phyloP scores from a whole-genome alignment of 495 filamentous ascomycete genomes.

The Platismatia glauca region DNA sequence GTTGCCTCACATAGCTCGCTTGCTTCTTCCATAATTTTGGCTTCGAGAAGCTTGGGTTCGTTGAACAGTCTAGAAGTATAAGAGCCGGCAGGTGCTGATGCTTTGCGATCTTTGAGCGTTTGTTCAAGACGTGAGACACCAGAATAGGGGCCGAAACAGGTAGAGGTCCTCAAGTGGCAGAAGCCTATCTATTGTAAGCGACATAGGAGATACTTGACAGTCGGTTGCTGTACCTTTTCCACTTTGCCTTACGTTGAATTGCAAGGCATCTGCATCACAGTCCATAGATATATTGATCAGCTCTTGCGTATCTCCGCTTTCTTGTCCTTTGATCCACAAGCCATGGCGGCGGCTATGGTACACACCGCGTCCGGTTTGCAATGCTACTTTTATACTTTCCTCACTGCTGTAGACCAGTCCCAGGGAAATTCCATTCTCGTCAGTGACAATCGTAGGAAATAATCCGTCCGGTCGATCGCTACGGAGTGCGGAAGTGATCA shows the following conservation, averaged over 20 bases:
- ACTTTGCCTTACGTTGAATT: constrained; percentile 81
- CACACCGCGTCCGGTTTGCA: constrained; percentile 81
- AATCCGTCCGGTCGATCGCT: constrained; percentile 82
- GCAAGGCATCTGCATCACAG: constrained; percentile 87
- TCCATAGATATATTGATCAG: constrained; percentile 75
- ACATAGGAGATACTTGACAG: neutral
- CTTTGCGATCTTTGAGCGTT: constrained; percentile 70
- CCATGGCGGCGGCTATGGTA: constrained; percentile 82
- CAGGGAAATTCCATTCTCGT: constrained; percentile 76
- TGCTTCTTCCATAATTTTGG: constrained; percentile 98
- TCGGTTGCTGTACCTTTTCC: constrained; percentile 47
- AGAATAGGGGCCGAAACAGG: constrained; percentile 79
- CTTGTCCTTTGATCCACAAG: constrained; percentile 93
- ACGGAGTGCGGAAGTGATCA: constrained; percentile 59
- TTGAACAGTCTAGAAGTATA: constrained; percentile 91
- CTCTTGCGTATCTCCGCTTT: constrained; percentile 86
- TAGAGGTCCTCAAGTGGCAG: constrained; percentile 85
- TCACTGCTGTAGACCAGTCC: constrained; percentile 89
- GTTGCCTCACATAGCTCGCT: constrained; percentile 83
- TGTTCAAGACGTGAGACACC: constrained; percentile 78
- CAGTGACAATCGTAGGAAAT: constrained; percentile 77
- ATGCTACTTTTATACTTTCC: constrained; percentile 78
- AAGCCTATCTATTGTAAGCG: constrained; percentile 51
- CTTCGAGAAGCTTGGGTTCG: constrained; percentile 76
- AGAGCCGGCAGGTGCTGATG: constrained; percentile 73